Evolutionary conservation across 1,284 basidiomycete species (phyloP), one percentile per base, ranked within the genome.

Genomic region (Tausonia pullulans): DNA sequence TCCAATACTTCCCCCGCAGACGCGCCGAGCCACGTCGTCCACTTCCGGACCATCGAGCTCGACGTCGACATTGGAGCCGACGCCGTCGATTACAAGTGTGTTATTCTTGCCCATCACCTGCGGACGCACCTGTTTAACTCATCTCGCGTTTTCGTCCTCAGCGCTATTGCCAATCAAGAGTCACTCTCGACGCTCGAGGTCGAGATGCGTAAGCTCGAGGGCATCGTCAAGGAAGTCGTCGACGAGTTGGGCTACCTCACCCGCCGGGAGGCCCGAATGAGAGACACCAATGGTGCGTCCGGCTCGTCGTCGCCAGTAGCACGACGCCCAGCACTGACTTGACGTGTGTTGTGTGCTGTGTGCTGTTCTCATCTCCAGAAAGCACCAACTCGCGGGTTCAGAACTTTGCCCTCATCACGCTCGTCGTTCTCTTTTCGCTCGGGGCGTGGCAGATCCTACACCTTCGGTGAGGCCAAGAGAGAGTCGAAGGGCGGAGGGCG

Each of bases 11-110:
- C 46, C 4, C 43, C 51, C 50, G 0, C 65, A 83, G 82, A 79
- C 65, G 77, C 81, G 27, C 74, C 80, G 3, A 74, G 76, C 45
- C 76, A 79, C 46, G 72, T 77, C 27, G 81, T 81, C 65, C 78
- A 82, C 65, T 77, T 80, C 46, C 81, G 89, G 46, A 82, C 87
- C 39, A 78, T 98, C 69, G 95, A 98, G 79, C 79, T 98, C 63
- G 95, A 98, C 74, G 85, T 98, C 53, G 96, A 98, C 73, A 95
- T 98, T 75, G 95, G 95, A 57, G 94, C 95, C 16, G 95, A 98
- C 72, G 96, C 96, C 0, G 87, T 98, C 52, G 96, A 98, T 77
- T 98, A 98, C 82, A 98, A 98, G 90, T 93, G 73, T 70, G 85
- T 76, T 9, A 8, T 44, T 56, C 13, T 48, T 39, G 39, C 7